Evolutionary conservation across 176 grass and related monocot species (phyloP).

Genomic region (Oryza nivara): DNA sequence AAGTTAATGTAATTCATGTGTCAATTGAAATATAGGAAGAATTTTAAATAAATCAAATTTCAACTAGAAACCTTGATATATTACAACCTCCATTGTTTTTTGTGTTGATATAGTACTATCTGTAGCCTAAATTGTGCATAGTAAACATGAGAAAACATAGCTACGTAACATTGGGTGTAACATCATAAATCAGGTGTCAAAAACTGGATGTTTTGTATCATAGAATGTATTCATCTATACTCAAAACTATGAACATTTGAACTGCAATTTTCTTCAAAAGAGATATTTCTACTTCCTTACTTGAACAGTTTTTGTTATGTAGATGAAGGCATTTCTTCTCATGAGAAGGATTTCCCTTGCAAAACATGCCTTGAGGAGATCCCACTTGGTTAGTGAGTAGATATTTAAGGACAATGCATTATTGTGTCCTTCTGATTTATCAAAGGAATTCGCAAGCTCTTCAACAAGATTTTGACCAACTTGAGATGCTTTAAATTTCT

Average conservation of each 20-base stretch:
- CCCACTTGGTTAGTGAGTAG: constrained; percentile 68
- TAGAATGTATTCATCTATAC: neutral
- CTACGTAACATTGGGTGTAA: too few relatives aligned
- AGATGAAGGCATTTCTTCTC: constrained; percentile 69
- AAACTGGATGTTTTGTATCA: too few relatives aligned
- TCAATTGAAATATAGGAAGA: too few relatives aligned
- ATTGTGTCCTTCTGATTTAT: constrained; percentile 48
- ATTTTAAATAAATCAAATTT: too few relatives aligned
- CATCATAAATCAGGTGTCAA: too few relatives aligned
- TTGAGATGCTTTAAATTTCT: constrained; percentile 58
- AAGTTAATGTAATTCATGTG: too few relatives aligned
- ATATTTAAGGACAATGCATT: constrained; percentile 60
- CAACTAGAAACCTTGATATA: too few relatives aligned
- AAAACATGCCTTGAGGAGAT: constrained; percentile 71
- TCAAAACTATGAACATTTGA: too few relatives aligned
- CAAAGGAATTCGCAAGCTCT: constrained; percentile 22
- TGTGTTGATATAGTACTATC: too few relatives aligned
- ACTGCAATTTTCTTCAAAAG: neutral
- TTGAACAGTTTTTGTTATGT: constrained; percentile 63
- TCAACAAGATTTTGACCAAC: constrained; percentile 40
- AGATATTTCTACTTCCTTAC: neutral
- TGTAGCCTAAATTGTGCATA: too few relatives aligned
- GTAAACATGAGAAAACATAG: too few relatives aligned
- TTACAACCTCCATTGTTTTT: too few relatives aligned
- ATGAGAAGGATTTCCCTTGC: constrained; percentile 76